These are phyloP conservation scores for Escallonia herrerae DNA, from an alignment of 129 eudicot species.

Conservation along the genomic window DNA sequence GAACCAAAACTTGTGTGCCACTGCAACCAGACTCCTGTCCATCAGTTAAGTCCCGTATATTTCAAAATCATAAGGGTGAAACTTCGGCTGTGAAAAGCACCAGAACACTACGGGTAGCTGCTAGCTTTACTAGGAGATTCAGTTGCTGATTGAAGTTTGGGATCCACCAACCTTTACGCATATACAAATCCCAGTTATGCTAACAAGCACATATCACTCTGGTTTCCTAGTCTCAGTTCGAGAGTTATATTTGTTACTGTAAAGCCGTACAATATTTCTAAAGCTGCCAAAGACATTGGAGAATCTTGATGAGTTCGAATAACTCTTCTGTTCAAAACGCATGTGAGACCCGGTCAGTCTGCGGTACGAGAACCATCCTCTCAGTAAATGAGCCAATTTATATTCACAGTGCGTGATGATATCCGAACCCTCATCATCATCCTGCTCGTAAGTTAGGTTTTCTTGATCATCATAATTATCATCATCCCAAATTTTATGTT, in stretches of 20 bases:
- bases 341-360: slow-evolving; percentile 19
- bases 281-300: slow-evolving; percentile 13
- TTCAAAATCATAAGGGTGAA: too few relatives aligned
- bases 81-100: neutral
- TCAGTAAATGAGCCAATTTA: slow-evolving; percentile 32
- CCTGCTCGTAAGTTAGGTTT: slow-evolving; percentile 16
- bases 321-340: slow-evolving; percentile 19
- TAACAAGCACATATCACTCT: neutral
- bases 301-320: slow-evolving; percentile 12
- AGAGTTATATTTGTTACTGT: slow-evolving; percentile 11
- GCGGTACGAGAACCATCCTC: slow-evolving; percentile 50
- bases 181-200: neutral
- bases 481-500: slow-evolving; percentile 1
- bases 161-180: neutral
- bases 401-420: slow-evolving; percentile 22
- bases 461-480: slow-evolving; percentile 5
- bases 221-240: slow-evolving; percentile 8
- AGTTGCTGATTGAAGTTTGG: neutral
- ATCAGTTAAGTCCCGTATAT: too few relatives aligned
- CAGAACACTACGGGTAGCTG: neutral
- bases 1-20: neutral
- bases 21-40: neutral
- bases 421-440: slow-evolving; percentile 14
- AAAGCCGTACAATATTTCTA: slow-evolving; percentile 17
- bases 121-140: too few relatives aligned